Evolutionary conservation across 495 filamentous ascomycete genomes (phyloP).

Genomic region (Amphirosellinia nigrospora): DNA sequence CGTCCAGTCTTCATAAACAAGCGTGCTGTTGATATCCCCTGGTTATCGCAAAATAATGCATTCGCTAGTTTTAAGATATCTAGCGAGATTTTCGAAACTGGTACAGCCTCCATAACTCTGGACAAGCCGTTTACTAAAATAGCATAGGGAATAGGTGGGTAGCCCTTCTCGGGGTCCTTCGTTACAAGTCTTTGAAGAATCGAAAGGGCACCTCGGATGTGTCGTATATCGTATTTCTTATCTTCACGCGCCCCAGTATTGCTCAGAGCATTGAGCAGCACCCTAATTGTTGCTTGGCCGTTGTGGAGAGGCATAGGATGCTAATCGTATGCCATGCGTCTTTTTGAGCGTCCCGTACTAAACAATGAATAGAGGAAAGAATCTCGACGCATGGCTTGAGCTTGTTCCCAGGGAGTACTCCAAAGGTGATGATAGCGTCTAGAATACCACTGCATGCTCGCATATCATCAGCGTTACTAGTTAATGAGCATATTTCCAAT

Average conservation of each 20-base stretch:
- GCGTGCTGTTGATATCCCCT: conserved; percentile 50
- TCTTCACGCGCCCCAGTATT: conserved; percentile 53
- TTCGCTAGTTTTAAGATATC: conserved; percentile 63
- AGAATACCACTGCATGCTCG: conserved; percentile 77
- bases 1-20: conserved; percentile 61
- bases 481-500: conserved; percentile 76
- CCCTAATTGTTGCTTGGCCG: conserved; percentile 70
- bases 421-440: conserved; percentile 79
- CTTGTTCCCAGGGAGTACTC: conserved; percentile 70
- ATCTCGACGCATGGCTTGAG: conserved; percentile 76
- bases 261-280: conserved; percentile 67
- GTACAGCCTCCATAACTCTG: conserved; percentile 61
- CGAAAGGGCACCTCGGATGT: conserved; percentile 70
- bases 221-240: conserved; percentile 62
- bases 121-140: conserved; percentile 64
- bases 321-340: conserved; percentile 76
- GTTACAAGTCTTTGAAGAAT: conserved; percentile 69
- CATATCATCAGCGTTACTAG: conserved; percentile 74
- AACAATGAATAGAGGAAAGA: conserved; percentile 80
- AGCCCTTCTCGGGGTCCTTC: conserved; percentile 65
- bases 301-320: conserved; percentile 79
- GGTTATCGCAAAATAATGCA: conserved; percentile 52
- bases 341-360: conserved; percentile 70
- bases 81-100: conserved; percentile 54
- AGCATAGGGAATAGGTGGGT: conserved; percentile 64